Base-by-base conservation (phyloP, 805 yeast species). In the Kuraishia cidri region DNA sequence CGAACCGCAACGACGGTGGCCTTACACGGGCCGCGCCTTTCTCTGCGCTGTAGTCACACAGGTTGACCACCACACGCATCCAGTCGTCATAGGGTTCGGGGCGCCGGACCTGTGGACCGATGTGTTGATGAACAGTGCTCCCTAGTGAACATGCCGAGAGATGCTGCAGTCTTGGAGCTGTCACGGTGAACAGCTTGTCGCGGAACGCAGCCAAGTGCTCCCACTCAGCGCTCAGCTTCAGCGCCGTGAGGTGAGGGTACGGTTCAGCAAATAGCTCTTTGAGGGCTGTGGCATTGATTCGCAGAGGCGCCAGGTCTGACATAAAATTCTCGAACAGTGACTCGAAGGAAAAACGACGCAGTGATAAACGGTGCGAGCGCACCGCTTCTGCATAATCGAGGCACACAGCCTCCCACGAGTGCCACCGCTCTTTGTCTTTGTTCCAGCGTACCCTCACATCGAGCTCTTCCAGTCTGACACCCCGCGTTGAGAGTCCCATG, bases 1-100 rank as follows among this genome's bases (percentile, higher is more conserved):
- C 30, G 18, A 26, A 26, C 6, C 6, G 5, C 11, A 26, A 25
- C 14, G 10, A 4, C 17, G 18, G 25, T n/a, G n/a, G n/a, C n/a
- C n/a, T n/a, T n/a, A n/a, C n/a, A n/a, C n/a, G n/a, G n/a, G n/a
- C n/a, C n/a, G 13, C n/a, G 4, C 22, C 17, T 4, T 12, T 19
- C n/a, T 21, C 26, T 11, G 9, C 26, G 25, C 17, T 15, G n/a
- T n/a, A n/a, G 6, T 27, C 28, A 13, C 31, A 27, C 13, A 32
- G 19, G 14, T 47, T 41, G 24, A 48, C 29, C 10, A 64, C 67
- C 9, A 61, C 63, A 34, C 54, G 54, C 37, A 46, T 53, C 66
- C 66, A 60, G 37, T 59, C 66, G 38, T 62, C 67, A 41, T 48
- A 57, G 5, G 60, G 38, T 10, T 51, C 47, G 4, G 66, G 66